These are phyloP conservation scores for Pseudozyma tsukubaensis DNA, from an alignment of 1,284 basidiomycete species.

Conservation along the genomic window DNA sequence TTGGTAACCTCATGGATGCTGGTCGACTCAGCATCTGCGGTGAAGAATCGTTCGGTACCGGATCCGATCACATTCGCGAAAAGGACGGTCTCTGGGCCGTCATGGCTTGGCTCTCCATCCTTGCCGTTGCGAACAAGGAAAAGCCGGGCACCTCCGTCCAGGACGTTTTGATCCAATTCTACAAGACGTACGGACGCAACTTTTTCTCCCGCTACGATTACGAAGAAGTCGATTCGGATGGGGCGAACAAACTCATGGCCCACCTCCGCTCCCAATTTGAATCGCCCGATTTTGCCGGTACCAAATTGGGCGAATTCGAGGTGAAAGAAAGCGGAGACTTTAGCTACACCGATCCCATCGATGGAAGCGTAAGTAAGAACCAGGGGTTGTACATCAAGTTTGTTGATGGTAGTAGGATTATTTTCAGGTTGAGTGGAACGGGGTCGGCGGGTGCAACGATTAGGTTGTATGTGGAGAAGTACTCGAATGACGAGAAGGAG, in stretches of 20 bases:
- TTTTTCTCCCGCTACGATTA: slow-evolving; percentile 99
- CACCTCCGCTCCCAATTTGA: slow-evolving; percentile 80
- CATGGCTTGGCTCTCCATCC: slow-evolving; percentile 95
- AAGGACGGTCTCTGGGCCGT: slow-evolving; percentile 99
- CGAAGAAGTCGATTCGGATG: slow-evolving; percentile 93
- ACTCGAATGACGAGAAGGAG: slow-evolving; percentile 82
- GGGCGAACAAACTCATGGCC: slow-evolving; percentile 85
- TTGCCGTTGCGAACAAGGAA: slow-evolving; percentile 89
- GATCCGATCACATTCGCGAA: slow-evolving; percentile 98
- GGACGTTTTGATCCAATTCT: slow-evolving; percentile 80
- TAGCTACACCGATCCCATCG: slow-evolving; percentile 96
- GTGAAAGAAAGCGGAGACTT: slow-evolving; percentile 87
- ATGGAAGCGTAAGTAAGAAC: slow-evolving; percentile 89
- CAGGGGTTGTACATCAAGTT: slow-evolving; percentile 95
- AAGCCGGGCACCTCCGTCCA: slow-evolving; percentile 62
- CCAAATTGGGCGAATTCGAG: slow-evolving; percentile 76
- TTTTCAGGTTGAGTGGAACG: slow-evolving; percentile 95
- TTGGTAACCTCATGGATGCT: slow-evolving; percentile 99
- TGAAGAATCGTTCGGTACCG: slow-evolving; percentile 99
- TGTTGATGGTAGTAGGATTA: slow-evolving; percentile 88
- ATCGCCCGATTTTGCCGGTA: slow-evolving; percentile 72
- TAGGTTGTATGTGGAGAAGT: slow-evolving; percentile 75
- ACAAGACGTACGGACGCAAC: slow-evolving; percentile 91
- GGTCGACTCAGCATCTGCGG: slow-evolving; percentile 96
- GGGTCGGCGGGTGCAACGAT: slow-evolving; percentile 92